Conservation (phyloP, 2,329 filamentous ascomycete genomes). For the Coniochaeta ligniaria region DNA sequence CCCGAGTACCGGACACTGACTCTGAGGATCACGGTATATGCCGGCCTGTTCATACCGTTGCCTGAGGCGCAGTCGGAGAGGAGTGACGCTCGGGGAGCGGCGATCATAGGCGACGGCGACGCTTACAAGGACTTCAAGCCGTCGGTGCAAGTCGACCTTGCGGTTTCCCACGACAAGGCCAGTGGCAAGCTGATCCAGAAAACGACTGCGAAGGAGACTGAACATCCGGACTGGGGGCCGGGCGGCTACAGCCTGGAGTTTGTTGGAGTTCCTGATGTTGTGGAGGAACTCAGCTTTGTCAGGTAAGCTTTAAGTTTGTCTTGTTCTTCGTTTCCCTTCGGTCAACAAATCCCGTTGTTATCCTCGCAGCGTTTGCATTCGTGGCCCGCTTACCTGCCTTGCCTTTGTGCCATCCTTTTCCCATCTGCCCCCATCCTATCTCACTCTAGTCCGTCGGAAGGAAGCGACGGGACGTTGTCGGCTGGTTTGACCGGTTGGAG, state of each 20-base stretch:
- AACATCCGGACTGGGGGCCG: constrained; percentile 56
- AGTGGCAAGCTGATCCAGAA: constrained; percentile 38
- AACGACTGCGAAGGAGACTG: constrained; percentile 53
- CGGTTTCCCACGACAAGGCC: constrained; percentile 43
- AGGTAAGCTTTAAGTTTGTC: constrained; percentile 43
- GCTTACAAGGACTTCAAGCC: constrained; percentile 54
- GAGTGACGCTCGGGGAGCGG: constrained; percentile 7
- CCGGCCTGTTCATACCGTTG: constrained; percentile 66
- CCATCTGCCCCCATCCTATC: background rate
- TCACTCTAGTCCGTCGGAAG: constrained; percentile 4
- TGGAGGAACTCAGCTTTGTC: constrained; percentile 66
- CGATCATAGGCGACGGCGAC: constrained; percentile 36
- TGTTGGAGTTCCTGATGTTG: constrained; percentile 46
- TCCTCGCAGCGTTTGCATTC: no score
- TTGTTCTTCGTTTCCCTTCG: background rate
- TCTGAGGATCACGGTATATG: constrained; percentile 65
- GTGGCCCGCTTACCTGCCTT: no score
- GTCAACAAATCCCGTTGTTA: no score
- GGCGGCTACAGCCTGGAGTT: constrained; percentile 51
- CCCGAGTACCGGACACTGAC: constrained; percentile 48
- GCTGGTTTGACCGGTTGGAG: background rate
- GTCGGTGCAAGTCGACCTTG: constrained; percentile 71
- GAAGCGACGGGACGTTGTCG: constrained; percentile 7
- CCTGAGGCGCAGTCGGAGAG: constrained; percentile 31
- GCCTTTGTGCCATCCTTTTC: background rate